Evolutionary conservation across 441 rosid species (phyloP).

Genomic region (Gossypium davidsonii): DNA sequence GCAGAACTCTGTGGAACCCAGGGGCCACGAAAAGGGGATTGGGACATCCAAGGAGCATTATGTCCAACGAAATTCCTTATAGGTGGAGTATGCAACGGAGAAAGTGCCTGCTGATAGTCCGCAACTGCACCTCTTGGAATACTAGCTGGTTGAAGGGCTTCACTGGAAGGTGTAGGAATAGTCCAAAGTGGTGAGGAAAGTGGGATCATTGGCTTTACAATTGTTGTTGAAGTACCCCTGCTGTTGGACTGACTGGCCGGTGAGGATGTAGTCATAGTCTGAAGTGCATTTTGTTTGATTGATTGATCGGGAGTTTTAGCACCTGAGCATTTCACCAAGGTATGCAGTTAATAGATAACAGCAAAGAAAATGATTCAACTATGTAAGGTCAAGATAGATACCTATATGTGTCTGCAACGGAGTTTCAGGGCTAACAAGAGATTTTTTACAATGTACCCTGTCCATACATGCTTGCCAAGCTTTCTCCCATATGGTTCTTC

Average conservation of each 20-base stretch:
- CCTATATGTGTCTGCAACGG: conserved; percentile 70
- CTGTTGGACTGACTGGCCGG: conserved; percentile 46
- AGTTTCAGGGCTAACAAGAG: conserved; percentile 50
- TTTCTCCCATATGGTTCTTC: conserved; percentile 80
- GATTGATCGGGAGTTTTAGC: conserved; percentile 47
- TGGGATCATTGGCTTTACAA: conserved; percentile 54
- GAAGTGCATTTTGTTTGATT: conserved; percentile 40
- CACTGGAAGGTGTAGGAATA: conserved; percentile 53
- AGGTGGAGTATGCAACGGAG: conserved; percentile 66
- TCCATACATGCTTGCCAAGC: conserved; percentile 67
- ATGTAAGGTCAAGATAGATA: conserved; percentile 21
- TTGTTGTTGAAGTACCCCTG: conserved; percentile 45
- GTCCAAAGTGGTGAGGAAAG: conserved; percentile 91
- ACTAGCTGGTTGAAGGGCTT: conserved; percentile 50
- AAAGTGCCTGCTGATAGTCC: conserved; percentile 55
- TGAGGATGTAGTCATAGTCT: conserved; percentile 45
- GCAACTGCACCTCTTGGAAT: conserved; percentile 51
- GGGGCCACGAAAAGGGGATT: conserved; percentile 54
- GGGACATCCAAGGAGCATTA: conserved; percentile 69
- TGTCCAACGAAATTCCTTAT: conserved; percentile 55
- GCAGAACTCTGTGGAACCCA: conserved; percentile 73
- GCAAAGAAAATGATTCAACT: conserved; percentile 1
- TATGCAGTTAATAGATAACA: conserved; percentile 5
- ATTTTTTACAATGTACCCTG: conserved; percentile 53
- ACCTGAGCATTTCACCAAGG: conserved; percentile 28